Percentiles rank a stretch among this genome's conserved stretches.
Evolutionary conservation across 2,329 filamentous ascomycete genomes (phyloP).

Genomic region (Sporothrix phasma): DNA sequence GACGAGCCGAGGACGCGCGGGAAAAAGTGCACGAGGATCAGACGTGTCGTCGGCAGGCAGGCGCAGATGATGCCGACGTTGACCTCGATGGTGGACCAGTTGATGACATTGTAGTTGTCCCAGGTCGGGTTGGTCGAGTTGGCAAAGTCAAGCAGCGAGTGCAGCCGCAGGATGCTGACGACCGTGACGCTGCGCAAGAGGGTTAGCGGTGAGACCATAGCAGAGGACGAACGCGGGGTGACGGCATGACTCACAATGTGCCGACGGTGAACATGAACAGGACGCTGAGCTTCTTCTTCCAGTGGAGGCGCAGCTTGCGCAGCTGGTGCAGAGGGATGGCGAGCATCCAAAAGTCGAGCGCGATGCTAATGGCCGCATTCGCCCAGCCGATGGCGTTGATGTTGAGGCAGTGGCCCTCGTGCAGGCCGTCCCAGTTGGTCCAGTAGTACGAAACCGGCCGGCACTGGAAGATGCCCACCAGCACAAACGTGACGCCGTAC

Average conservation of each 20-base stretch:
- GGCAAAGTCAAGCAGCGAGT: constrained; percentile 24
- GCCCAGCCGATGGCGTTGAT: constrained; percentile 41
- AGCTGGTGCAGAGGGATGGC: constrained; percentile 40
- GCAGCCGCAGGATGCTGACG: constrained; percentile 25
- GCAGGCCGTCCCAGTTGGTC: constrained; percentile 40
- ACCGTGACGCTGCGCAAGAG: constrained; percentile 26
- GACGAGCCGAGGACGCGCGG: constrained; percentile 18
- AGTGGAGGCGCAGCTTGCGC: constrained; percentile 31
- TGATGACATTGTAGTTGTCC: constrained; percentile 25
- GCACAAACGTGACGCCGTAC: constrained; percentile 33
- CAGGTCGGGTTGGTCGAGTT: constrained; percentile 26
- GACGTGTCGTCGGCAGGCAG: constrained; percentile 26
- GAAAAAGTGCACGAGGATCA: constrained; percentile 25
- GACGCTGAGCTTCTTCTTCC: constrained; percentile 39
- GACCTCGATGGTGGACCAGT: constrained; percentile 29
- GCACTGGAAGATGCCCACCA: constrained; percentile 41
- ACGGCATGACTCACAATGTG: constrained; percentile 24
- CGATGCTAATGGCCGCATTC: constrained; percentile 43
- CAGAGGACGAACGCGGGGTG: not conserved
- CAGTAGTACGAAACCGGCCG: constrained; percentile 42
- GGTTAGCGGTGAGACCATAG: no score
- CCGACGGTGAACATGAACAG: constrained; percentile 40
- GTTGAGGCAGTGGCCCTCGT: constrained; percentile 39
- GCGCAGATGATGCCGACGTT: constrained; percentile 28
- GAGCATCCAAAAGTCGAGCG: constrained; percentile 43